Percentiles rank a stretch among this genome's conserved stretches.
These are phyloP conservation scores for Solanum microdontum DNA, from an alignment of 257 asterid species.

Conservation along the genomic window DNA sequence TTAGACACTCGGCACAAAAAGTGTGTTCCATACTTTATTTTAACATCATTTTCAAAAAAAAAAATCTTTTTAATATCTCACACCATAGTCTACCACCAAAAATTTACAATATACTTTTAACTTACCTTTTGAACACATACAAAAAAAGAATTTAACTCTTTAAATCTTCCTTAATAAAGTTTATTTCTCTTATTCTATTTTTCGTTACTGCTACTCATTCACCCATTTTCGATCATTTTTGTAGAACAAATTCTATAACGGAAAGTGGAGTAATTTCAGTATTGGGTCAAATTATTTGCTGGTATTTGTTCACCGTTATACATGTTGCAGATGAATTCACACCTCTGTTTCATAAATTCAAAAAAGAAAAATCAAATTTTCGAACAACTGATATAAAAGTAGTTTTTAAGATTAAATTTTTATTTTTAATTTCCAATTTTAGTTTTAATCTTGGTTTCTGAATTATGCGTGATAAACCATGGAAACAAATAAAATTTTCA, in stretches of 20 bases:
- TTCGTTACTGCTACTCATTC: background rate
- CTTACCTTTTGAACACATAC: background rate
- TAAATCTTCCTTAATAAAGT: background rate
- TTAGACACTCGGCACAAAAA: too few relatives aligned
- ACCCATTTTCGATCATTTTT: background rate
- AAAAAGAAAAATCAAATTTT: background rate
- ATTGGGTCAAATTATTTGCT: slow-evolving; percentile 67
- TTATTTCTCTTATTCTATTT: too few relatives aligned
- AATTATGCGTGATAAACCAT: background rate
- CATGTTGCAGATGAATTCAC: slow-evolving; percentile 40
- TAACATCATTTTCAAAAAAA: too few relatives aligned
- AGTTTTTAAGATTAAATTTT: too few relatives aligned
- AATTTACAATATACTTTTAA: background rate
- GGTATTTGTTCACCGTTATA: slow-evolving; percentile 57
- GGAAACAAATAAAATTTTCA: background rate
- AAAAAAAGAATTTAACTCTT: background rate
- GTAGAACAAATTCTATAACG: slow-evolving; percentile 50
- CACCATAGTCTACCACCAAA: background rate
- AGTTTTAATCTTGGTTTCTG: background rate
- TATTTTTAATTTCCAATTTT: background rate
- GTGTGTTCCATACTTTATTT: too few relatives aligned
- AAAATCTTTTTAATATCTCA: background rate
- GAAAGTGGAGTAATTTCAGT: slow-evolving; percentile 62
- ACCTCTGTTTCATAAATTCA: background rate
- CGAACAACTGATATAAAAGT: background rate